phyloP scores from a whole-genome alignment of 169 alveolate species.

The Ichthyophthirius multifiliis region DNA sequence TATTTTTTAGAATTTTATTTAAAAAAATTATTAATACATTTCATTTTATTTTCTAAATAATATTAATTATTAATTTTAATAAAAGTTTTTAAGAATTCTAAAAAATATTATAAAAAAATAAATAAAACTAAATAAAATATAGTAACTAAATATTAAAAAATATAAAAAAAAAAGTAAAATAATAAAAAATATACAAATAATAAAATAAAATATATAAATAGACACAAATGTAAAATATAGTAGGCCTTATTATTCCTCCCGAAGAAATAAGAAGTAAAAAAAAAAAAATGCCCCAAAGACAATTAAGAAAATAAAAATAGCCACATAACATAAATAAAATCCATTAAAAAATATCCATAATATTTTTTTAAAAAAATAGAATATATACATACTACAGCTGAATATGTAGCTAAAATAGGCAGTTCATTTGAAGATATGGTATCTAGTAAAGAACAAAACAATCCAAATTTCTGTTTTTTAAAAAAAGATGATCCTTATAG shows the following conservation, averaged over 20 bases:
- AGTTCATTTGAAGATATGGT: slow-evolving; percentile 58
- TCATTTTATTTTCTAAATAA: no score
- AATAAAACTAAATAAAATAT: no score
- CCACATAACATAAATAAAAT: background rate
- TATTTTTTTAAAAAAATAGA: slow-evolving; percentile 1
- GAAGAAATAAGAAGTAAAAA: background rate
- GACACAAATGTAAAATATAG: background rate
- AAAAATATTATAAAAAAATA: no score
- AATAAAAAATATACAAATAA: no score
- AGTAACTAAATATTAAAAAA: no score
- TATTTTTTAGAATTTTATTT: no score
- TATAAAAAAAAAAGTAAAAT: no score
- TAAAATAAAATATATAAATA: background rate
- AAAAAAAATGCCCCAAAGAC: background rate
- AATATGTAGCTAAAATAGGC: slow-evolving; percentile 76
- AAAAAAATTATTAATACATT: no score
- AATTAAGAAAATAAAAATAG: background rate
- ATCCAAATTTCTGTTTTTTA: slow-evolving; percentile 64
- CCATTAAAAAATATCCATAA: background rate
- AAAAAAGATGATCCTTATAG: slow-evolving; percentile 73
- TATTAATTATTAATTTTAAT: no score
- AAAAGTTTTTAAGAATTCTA: no score
- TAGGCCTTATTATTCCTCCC: slow-evolving; percentile 14
- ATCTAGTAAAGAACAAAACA: slow-evolving; percentile 54
- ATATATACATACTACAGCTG: slow-evolving; percentile 75